Percentiles rank a stretch among this genome's conserved stretches.
phyloP scores from a whole-genome alignment of 805 yeast genomes.

The Myxozyma mucilagina region DNA sequence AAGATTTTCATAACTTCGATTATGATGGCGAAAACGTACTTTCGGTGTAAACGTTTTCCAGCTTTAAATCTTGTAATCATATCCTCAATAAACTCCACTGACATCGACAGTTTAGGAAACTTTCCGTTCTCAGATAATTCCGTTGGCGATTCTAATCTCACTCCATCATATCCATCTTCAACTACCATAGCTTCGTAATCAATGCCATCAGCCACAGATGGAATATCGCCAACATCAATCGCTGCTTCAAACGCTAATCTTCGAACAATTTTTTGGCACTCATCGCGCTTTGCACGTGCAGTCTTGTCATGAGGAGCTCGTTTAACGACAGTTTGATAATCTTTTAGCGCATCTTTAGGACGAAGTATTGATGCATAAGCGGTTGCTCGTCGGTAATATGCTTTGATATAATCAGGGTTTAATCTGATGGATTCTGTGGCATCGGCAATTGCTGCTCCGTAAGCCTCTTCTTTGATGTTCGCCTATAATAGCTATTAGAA shows the following conservation, averaged over 20 bases:
- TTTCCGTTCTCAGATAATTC: conserved; percentile 35
- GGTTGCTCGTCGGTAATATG: conserved; percentile 83
- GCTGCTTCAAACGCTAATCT: conserved; percentile 82
- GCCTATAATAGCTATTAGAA: conserved; percentile 47
- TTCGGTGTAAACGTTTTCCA: conserved; percentile 75
- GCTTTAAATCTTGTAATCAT: conserved; percentile 71
- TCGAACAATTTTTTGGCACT: conserved; percentile 65
- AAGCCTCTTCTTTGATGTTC: conserved; percentile 79
- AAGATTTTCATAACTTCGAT: conserved; percentile 68
- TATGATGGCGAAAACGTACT: conserved; percentile 79
- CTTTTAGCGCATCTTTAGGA: conserved; percentile 70
- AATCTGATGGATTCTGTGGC: conserved; percentile 67
- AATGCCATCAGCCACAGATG: conserved; percentile 49
- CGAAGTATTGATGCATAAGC: conserved; percentile 74
- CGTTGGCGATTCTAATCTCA: conserved; percentile 44
- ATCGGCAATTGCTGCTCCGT: conserved; percentile 81
- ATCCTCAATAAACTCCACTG: conserved; percentile 56
- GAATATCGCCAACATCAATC: conserved; percentile 68
- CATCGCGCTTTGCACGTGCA: conserved; percentile 62
- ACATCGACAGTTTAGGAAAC: conserved; percentile 42
- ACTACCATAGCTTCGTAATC: conserved; percentile 49
- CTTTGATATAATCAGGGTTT: conserved; percentile 70
- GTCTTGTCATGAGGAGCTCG: conserved; percentile 66
- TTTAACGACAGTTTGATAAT: conserved; percentile 62
- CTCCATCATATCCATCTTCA: conserved; percentile 64